A percentile compares a stretch with the other conserved stretches of the same genome.
Evolutionary conservation across 2,329 filamentous ascomycete genomes (phyloP).

Genomic region (Coniella vitis): DNA sequence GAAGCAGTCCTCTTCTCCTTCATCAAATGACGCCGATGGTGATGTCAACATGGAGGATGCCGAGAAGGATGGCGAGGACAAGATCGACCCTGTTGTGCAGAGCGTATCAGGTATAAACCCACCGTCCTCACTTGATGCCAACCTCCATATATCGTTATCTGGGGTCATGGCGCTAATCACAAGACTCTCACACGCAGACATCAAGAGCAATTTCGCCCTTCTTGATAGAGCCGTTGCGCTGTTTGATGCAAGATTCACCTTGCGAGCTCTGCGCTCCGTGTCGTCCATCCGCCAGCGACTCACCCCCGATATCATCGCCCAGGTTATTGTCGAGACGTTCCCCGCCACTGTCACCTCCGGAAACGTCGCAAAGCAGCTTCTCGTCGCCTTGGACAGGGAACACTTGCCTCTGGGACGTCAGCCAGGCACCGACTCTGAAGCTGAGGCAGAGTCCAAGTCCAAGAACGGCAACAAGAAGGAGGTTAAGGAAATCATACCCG

Average conservation of each 20-base stretch:
- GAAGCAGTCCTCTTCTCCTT: constrained; percentile 50
- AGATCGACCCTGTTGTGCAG: constrained; percentile 55
- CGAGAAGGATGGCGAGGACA: constrained; percentile 45
- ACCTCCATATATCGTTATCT: neutral
- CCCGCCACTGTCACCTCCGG: constrained; percentile 54
- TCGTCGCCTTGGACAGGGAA: constrained; percentile 62
- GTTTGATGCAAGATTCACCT: constrained; percentile 92
- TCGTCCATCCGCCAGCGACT: constrained; percentile 91
- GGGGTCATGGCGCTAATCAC: constrained; percentile 1
- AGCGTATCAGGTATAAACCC: constrained; percentile 49
- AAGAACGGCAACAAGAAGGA: constrained; percentile 54
- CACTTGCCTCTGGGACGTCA: constrained; percentile 55
- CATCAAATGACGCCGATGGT: constrained; percentile 55
- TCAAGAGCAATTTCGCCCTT: constrained; percentile 87
- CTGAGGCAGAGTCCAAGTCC: constrained; percentile 55
- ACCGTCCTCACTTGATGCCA: neutral
- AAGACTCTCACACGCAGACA: constrained; percentile 52
- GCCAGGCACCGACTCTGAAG: constrained; percentile 61
- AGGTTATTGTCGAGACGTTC: constrained; percentile 77
- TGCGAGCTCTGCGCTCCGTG: constrained; percentile 89
- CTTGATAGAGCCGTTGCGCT: constrained; percentile 86
- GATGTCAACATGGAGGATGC: constrained; percentile 66
- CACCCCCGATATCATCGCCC: constrained; percentile 71
- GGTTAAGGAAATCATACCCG: constrained; percentile 70
- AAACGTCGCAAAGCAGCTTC: constrained; percentile 60